Conservation (phyloP, 495 filamentous ascomycete species). For the Tuber calosporum region DNA sequence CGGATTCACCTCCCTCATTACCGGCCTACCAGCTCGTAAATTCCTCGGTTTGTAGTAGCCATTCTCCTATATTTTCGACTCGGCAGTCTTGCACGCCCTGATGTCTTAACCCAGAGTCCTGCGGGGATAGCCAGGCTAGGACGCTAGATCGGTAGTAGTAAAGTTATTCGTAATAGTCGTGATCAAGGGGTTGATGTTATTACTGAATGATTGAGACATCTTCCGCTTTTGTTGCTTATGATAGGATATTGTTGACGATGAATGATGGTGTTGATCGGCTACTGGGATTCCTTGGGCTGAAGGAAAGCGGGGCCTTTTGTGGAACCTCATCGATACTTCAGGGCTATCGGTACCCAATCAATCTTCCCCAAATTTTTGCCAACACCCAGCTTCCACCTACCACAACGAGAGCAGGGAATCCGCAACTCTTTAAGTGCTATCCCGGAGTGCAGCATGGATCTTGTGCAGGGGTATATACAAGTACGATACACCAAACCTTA, state of each 20-base stretch:
- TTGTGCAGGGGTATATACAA: neutral
- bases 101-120: neutral
- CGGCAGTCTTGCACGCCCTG: neutral
- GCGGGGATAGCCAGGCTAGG: neutral
- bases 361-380: neutral
- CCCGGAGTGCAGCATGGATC: neutral
- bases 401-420: neutral
- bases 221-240: neutral
- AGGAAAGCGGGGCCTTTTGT: neutral
- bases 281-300: neutral
- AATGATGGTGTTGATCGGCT: neutral
- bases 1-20: neutral
- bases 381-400: neutral
- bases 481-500: neutral
- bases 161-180: neutral
- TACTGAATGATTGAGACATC: neutral
- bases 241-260: neutral
- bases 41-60: neutral
- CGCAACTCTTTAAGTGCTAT: neutral
- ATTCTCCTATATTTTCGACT: neutral
- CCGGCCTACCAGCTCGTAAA: neutral
- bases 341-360: neutral
- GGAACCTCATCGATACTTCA: neutral
- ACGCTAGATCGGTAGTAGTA: neutral
- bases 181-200: neutral